These are phyloP conservation scores for Pyricularia grisea DNA, from an alignment of 2,329 filamentous ascomycete species.

Conservation along the genomic window DNA sequence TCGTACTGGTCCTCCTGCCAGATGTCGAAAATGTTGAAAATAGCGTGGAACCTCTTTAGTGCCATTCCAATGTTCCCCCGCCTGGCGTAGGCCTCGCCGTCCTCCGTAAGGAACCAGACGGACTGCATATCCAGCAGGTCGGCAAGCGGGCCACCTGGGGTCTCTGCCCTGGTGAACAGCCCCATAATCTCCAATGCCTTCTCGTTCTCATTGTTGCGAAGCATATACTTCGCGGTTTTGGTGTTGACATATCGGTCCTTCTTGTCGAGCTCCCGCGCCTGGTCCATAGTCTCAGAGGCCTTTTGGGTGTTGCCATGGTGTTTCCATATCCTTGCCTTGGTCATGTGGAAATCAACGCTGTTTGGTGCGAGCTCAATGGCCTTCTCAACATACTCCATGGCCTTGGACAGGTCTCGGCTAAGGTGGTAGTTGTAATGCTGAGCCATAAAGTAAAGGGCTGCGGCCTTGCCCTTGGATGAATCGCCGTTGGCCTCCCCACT, in stretches of 20 bases:
- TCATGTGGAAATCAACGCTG: constrained; percentile 88
- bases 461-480: constrained; percentile 56
- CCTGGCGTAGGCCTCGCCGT: constrained; percentile 80
- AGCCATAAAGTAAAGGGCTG: constrained; percentile 84
- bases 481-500: constrained; percentile 35
- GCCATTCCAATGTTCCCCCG: constrained; percentile 77
- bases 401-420: constrained; percentile 75
- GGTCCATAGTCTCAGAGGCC: constrained; percentile 81
- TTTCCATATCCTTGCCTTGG: constrained; percentile 90
- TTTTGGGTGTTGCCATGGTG: constrained; percentile 71
- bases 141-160: constrained; percentile 74
- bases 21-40: constrained; percentile 88
- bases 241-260: constrained; percentile 97
- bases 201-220: constrained; percentile 86
- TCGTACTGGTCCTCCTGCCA: constrained; percentile 99
- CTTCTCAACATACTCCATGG: constrained; percentile 72
- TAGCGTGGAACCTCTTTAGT: constrained; percentile 81
- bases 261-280: constrained; percentile 74
- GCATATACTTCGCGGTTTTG: constrained; percentile 93
- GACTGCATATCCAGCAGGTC: constrained; percentile 98
- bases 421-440: constrained; percentile 94
- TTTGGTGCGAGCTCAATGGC: constrained; percentile 71
- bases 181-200: constrained; percentile 81
- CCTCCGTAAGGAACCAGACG: constrained; percentile 93
- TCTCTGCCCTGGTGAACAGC: constrained; percentile 88